A percentile compares a stretch with the other conserved stretches of the same genome.
Evolutionary conservation across 1,284 basidiomycete genomes (phyloP).

Genomic region (Termitomyces sp.): DNA sequence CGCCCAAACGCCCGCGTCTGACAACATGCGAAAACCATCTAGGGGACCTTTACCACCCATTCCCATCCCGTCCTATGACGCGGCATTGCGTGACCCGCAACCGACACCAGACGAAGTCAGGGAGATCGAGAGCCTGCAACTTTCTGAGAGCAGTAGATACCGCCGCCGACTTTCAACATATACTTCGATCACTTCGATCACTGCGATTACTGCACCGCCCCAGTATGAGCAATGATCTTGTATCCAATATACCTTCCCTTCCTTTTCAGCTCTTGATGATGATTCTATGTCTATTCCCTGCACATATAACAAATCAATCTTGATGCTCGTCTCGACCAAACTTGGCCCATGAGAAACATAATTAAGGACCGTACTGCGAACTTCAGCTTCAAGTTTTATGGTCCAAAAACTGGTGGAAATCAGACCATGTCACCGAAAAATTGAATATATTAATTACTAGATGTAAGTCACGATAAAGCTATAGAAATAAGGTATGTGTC

Average conservation of each 20-base stretch:
- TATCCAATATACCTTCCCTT: not conserved
- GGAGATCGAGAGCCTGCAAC: slow-evolving; percentile 1
- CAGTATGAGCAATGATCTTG: slow-evolving; percentile 16
- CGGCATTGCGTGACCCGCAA: slow-evolving; percentile 10
- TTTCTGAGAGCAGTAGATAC: not conserved
- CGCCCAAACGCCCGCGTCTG: not conserved
- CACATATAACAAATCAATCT: not conserved
- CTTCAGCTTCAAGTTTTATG: too few relatives aligned
- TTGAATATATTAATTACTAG: too few relatives aligned
- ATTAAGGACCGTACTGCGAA: too few relatives aligned
- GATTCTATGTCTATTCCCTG: too few relatives aligned
- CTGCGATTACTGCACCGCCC: slow-evolving; percentile 13
- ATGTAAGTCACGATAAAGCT: too few relatives aligned
- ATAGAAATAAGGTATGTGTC: too few relatives aligned
- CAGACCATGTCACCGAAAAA: too few relatives aligned
- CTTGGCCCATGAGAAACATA: not conserved
- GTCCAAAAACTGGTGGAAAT: too few relatives aligned
- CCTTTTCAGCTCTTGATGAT: not conserved
- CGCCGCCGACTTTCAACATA: slow-evolving; percentile 4
- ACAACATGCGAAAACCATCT: slow-evolving; percentile 8
- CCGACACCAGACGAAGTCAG: slow-evolving; percentile 9
- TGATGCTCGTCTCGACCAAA: not conserved
- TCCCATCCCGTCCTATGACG: slow-evolving; percentile 16
- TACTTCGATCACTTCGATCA: slow-evolving; percentile 4
- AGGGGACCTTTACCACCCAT: slow-evolving; percentile 17